Percentiles rank a stretch among this genome's conserved stretches.
Conservation (phyloP, 495 filamentous ascomycete genomes). For the Penicillium crystallinum region DNA sequence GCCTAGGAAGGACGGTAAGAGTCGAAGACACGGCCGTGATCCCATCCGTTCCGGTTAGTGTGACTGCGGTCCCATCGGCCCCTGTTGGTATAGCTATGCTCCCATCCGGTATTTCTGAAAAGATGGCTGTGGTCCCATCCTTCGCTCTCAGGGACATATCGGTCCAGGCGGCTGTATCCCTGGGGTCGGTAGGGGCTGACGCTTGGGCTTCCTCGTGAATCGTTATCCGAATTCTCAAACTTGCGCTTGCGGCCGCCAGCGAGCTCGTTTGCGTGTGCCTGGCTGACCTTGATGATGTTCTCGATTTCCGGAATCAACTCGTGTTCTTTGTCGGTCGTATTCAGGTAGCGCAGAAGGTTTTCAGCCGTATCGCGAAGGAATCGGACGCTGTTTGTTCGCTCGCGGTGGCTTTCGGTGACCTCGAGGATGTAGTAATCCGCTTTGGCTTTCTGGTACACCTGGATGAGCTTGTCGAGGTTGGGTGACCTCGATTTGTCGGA, state of each 20-base stretch:
- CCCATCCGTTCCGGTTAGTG: background rate
- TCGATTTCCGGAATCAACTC: conserved; percentile 30
- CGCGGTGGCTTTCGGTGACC: conserved; percentile 14
- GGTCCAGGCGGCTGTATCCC: background rate
- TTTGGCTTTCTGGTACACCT: conserved; percentile 35
- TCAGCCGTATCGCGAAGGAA: conserved; percentile 49
- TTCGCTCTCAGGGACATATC: background rate
- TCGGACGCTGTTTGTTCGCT: conserved; percentile 27
- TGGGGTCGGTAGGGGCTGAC: background rate
- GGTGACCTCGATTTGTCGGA: background rate
- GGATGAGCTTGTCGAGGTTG: conserved; percentile 26
- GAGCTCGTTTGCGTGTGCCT: conserved; percentile 31
- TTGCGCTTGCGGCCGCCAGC: conserved; percentile 41
- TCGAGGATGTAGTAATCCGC: conserved; percentile 29
- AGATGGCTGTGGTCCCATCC: background rate
- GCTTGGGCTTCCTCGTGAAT: background rate
- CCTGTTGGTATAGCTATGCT: background rate
- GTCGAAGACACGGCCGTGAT: background rate
- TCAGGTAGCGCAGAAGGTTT: conserved; percentile 36
- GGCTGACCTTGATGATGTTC: conserved; percentile 22
- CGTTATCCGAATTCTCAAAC: conserved; percentile 26
- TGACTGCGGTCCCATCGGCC: background rate
- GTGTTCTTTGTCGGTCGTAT: conserved; percentile 17
- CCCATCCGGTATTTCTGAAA: background rate
- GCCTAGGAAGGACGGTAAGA: conserved; percentile 1